phyloP scores from a whole-genome alignment of 176 grass and related monocot species.

The Paspalum notatum region DNA sequence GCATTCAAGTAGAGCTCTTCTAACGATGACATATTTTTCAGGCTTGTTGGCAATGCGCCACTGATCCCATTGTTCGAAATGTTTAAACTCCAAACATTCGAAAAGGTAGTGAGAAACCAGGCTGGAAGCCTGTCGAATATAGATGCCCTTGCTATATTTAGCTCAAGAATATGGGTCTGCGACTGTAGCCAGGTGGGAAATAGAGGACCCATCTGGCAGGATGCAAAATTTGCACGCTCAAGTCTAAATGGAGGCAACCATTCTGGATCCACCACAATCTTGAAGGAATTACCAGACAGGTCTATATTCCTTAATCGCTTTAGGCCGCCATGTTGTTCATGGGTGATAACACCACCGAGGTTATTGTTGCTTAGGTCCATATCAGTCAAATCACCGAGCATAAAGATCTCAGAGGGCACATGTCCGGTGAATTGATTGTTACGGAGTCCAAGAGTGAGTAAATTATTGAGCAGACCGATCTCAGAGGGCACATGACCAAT shows the following conservation, averaged over 20 bases:
- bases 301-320: neutral
- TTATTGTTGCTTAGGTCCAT: neutral
- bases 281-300: slow-evolving; percentile 10
- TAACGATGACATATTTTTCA: slow-evolving; percentile 3
- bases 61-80: slow-evolving; percentile 42
- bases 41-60: slow-evolving; percentile 17
- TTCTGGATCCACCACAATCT: neutral
- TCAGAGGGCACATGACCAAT: neutral
- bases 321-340: slow-evolving; percentile 8
- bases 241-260: slow-evolving; percentile 44
- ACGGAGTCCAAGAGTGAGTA: neutral
- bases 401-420: neutral
- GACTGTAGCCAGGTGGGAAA: slow-evolving; percentile 40
- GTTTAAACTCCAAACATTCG: neutral
- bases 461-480: neutral
- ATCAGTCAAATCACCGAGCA: neutral
- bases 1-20: neutral
- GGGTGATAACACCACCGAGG: slow-evolving; percentile 4
- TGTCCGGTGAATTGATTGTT: neutral
- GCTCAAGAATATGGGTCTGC: neutral
- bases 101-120: slow-evolving; percentile 16
- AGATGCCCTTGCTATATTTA: neutral
- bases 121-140: slow-evolving; percentile 4
- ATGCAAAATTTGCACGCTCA: neutral
- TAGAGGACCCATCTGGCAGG: slow-evolving; percentile 14